Evolutionary conservation across 768 basidiomycete species (phyloP).

Genomic region (Boletus rex-veris): DNA sequence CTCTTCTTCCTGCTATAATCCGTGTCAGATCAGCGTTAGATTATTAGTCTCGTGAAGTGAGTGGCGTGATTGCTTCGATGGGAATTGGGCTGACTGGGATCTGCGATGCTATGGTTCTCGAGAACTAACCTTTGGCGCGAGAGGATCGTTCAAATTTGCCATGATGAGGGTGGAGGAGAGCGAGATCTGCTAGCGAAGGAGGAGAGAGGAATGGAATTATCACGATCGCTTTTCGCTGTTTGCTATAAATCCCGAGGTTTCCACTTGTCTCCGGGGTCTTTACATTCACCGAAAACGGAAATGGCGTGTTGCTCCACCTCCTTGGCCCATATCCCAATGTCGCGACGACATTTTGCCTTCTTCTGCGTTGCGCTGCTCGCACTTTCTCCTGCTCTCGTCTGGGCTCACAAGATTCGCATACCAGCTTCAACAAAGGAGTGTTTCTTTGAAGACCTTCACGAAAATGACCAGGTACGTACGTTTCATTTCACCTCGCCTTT

Average conservation of each 20-base stretch:
- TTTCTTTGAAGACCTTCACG: constrained; percentile 92
- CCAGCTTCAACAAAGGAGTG: constrained; percentile 84
- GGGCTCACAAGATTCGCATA: constrained; percentile 71
- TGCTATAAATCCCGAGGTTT: constrained; percentile 9
- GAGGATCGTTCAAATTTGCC: constrained; percentile 59
- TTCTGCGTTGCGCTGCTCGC: constrained; percentile 40
- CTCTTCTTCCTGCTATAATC: constrained; percentile 59
- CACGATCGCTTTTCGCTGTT: constrained; percentile 21
- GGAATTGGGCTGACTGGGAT: not conserved
- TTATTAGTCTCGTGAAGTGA: constrained; percentile 19
- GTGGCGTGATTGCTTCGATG: constrained; percentile 31
- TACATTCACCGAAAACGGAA: constrained; percentile 3
- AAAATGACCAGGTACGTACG: constrained; percentile 82
- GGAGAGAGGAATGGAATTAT: constrained; percentile 23
- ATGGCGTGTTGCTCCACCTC: not conserved
- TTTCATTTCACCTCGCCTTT: not conserved
- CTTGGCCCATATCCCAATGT: constrained; percentile 26
- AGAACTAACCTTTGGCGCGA: constrained; percentile 65
- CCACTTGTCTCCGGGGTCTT: constrained; percentile 28
- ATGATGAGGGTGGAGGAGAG: constrained; percentile 35
- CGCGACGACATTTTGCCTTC: constrained; percentile 37
- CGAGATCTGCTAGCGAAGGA: constrained; percentile 12
- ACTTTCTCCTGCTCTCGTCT: constrained; percentile 35
- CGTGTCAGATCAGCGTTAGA: constrained; percentile 27
- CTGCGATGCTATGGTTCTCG: not conserved